Evolutionary conservation across 805 yeast species (phyloP).

Genomic region (Vanderwaltozyma yarrowii): DNA sequence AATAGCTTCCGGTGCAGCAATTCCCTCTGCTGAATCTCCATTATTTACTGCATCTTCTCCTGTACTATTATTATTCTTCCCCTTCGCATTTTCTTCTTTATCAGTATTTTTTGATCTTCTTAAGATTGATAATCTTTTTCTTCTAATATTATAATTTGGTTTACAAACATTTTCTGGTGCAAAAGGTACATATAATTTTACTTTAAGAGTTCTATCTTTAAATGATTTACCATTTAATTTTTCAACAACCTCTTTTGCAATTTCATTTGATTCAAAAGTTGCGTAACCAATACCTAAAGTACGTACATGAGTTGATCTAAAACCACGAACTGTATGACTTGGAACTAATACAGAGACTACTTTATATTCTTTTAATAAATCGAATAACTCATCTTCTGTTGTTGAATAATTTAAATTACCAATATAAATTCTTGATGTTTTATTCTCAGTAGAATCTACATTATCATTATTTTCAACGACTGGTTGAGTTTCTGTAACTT

Average conservation of each 20-base stretch:
- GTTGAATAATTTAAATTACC: constrained; percentile 44
- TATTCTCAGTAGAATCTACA: neutral
- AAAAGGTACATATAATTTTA: constrained; percentile 37
- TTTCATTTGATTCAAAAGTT: constrained; percentile 57
- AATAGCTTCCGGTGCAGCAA: neutral
- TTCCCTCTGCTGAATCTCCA: neutral
- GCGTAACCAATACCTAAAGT: constrained; percentile 72
- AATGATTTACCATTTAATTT: constrained; percentile 53
- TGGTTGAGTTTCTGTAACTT: neutral
- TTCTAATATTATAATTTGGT: constrained; percentile 1
- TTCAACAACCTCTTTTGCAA: constrained; percentile 54
- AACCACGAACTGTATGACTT: constrained; percentile 40
- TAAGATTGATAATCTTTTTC: neutral
- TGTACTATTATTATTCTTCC: neutral
- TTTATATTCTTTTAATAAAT: constrained; percentile 34
- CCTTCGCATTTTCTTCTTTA: neutral
- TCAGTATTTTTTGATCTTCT: constrained; percentile 1
- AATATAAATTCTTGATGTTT: constrained; percentile 35
- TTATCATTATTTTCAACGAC: neutral
- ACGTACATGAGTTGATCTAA: constrained; percentile 29
- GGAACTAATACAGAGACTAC: constrained; percentile 43
- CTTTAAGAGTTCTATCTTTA: constrained; percentile 32
- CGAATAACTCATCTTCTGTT: constrained; percentile 42
- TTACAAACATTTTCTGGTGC: constrained; percentile 20
- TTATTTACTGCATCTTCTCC: neutral